Evolutionary conservation across 768 basidiomycete species (phyloP).

Genomic region (Podaxis sp.): DNA sequence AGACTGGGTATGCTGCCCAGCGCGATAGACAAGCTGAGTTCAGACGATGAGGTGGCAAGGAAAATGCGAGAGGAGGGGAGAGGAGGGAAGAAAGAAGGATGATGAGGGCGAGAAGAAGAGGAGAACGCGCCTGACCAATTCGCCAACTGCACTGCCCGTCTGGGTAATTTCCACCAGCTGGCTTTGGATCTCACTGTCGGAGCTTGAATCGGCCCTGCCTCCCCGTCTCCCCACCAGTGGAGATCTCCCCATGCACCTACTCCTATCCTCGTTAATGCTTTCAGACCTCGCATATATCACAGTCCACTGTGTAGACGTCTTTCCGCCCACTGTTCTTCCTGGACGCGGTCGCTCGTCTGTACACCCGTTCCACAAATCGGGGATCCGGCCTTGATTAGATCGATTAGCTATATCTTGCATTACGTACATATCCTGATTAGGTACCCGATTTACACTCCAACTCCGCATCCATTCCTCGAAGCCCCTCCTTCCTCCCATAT

Average conservation of each 20-base stretch:
- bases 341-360: not conserved
- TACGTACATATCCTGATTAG: conserved; percentile 15
- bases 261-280: not conserved
- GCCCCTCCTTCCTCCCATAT: not conserved
- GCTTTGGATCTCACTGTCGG: conserved; percentile 18
- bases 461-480: conserved; percentile 9
- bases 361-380: conserved; percentile 4
- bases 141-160: conserved; percentile 17
- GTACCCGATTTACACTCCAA: conserved; percentile 16
- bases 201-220: conserved; percentile 15
- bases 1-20: not conserved
- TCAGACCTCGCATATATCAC: not conserved
- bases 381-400: conserved; percentile 11
- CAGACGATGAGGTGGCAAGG: not conserved
- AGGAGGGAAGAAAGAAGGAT: conserved; percentile 12
- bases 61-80: conserved; percentile 6
- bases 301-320: not conserved
- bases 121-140: conserved; percentile 16
- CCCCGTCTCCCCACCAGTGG: not conserved
- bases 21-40: not conserved
- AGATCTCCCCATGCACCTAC: not conserved
- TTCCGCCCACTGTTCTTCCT: not conserved
- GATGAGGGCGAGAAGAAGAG: conserved; percentile 18
- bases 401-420: conserved; percentile 13
- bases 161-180: conserved; percentile 16